Conservation (phyloP, 2,329 filamentous ascomycete genomes). For the Pseudogymnoascus pannorum region DNA sequence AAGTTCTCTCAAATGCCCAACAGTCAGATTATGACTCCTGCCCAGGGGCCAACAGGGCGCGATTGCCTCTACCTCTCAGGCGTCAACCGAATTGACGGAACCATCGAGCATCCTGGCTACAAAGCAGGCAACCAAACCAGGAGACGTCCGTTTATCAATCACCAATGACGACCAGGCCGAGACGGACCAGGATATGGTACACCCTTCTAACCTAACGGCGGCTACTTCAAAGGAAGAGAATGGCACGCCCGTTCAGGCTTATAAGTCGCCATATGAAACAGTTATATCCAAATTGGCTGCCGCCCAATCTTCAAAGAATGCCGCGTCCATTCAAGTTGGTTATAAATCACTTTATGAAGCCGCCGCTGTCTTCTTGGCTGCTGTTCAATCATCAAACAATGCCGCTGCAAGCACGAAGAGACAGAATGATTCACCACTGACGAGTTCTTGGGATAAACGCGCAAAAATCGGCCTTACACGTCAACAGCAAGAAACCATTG, state of each 20-base stretch:
- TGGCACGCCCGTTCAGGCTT: not conserved
- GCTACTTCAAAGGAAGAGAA: not conserved
- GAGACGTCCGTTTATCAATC: not conserved
- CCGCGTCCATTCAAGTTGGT: not conserved
- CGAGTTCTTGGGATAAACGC: not conserved
- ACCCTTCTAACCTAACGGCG: not conserved
- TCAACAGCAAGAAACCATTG: not conserved
- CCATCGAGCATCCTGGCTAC: not conserved
- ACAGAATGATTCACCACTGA: not conserved
- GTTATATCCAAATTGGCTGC: no score
- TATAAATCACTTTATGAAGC: not conserved
- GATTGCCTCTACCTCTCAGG: not conserved
- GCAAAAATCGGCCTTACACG: not conserved
- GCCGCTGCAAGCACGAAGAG: not conserved
- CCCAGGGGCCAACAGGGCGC: not conserved
- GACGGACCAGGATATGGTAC: not conserved
- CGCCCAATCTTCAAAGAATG: no score
- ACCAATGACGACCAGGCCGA: not conserved
- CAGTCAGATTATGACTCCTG: not conserved
- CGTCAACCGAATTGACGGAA: no score
- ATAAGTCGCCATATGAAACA: not conserved
- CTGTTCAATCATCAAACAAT: not conserved
- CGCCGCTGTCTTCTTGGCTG: not conserved
- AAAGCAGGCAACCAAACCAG: not conserved
- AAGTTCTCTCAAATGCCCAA: not conserved